These are phyloP conservation scores for Aspergillus steynii DNA, from an alignment of 495 filamentous ascomycete species.

Conservation along the genomic window DNA sequence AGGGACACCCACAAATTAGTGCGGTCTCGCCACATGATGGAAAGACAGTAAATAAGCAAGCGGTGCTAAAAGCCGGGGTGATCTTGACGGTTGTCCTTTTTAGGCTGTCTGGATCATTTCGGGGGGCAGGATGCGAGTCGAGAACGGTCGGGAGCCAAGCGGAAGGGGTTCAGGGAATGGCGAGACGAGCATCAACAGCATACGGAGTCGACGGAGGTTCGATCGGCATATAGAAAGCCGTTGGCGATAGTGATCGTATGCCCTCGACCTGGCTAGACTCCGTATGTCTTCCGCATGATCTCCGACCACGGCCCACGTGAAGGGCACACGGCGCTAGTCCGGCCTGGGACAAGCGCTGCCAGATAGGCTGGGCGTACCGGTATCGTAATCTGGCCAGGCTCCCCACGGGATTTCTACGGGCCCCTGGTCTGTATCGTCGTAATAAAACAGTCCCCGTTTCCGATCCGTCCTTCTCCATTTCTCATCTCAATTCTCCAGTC, in stretches of 20 bases:
- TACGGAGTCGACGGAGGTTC: neutral
- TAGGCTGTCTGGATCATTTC: conserved; percentile 24
- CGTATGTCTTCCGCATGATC: conserved; percentile 7
- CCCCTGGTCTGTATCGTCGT: too few relatives aligned
- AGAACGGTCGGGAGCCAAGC: neutral
- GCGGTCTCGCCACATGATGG: conserved; percentile 91
- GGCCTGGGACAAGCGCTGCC: conserved; percentile 4
- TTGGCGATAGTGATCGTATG: too few relatives aligned
- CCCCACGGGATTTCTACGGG: too few relatives aligned
- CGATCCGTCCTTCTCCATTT: too few relatives aligned
- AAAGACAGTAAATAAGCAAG: conserved; percentile 5
- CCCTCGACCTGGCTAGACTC: neutral
- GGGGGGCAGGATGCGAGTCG: conserved; percentile 2
- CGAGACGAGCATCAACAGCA: neutral
- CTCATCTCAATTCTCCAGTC: too few relatives aligned
- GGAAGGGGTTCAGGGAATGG: neutral
- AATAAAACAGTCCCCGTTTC: too few relatives aligned
- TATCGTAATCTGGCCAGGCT: too few relatives aligned
- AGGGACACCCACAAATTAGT: conserved; percentile 78
- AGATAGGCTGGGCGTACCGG: too few relatives aligned
- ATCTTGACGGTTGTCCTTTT: conserved; percentile 15
- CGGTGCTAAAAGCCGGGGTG: conserved; percentile 22
- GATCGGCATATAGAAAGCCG: neutral
- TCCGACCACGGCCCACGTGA: conserved; percentile 17
- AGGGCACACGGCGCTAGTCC: conserved; percentile 6